phyloP scores from a whole-genome alignment of 352 stramenopile genomes.

The Globisporangium mamillatum region DNA sequence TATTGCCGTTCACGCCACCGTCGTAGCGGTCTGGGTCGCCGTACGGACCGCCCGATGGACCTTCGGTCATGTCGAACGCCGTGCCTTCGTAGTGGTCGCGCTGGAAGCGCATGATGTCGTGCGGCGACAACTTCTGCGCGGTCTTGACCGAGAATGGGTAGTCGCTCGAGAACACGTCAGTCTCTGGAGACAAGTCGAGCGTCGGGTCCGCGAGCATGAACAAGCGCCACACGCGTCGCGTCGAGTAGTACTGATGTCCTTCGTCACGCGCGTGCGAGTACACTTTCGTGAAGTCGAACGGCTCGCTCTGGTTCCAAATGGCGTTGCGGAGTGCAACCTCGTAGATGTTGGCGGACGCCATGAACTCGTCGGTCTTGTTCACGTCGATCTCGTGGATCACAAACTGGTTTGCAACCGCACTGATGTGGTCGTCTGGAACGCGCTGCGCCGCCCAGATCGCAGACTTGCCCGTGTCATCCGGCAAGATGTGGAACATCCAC shows the following conservation, averaged over 20 bases:
- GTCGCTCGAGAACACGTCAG: conserved; percentile 70
- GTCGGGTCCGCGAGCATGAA: conserved; percentile 77
- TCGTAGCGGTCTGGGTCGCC: conserved; percentile 91
- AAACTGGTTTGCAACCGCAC: conserved; percentile 92
- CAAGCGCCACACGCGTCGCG: conserved; percentile 88
- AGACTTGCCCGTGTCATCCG: conserved; percentile 90
- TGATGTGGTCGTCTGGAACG: conserved; percentile 84
- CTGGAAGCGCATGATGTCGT: conserved; percentile 91
- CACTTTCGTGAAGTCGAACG: conserved; percentile 88
- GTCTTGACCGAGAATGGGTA: conserved; percentile 88
- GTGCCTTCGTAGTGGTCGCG: conserved; percentile 94
- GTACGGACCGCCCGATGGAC: conserved; percentile 81
- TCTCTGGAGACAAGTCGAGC: conserved; percentile 65
- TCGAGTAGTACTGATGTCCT: conserved; percentile 78
- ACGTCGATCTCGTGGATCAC: conserved; percentile 89
- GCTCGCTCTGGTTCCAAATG: conserved; percentile 63
- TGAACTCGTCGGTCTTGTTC: conserved; percentile 74
- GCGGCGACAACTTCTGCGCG: conserved; percentile 45
- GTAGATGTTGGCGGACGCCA: conserved; percentile 88
- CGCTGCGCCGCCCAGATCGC: conserved; percentile 93
- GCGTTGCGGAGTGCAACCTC: conserved; percentile 83
- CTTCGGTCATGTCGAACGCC: conserved; percentile 85
- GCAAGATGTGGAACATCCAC: conserved; percentile 96
- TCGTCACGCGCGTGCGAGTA: conserved; percentile 76
- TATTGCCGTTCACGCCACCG: conserved; percentile 34